Base-by-base conservation (phyloP, 2,329 filamentous ascomycete species). In the Penicillium brevicompactum region DNA sequence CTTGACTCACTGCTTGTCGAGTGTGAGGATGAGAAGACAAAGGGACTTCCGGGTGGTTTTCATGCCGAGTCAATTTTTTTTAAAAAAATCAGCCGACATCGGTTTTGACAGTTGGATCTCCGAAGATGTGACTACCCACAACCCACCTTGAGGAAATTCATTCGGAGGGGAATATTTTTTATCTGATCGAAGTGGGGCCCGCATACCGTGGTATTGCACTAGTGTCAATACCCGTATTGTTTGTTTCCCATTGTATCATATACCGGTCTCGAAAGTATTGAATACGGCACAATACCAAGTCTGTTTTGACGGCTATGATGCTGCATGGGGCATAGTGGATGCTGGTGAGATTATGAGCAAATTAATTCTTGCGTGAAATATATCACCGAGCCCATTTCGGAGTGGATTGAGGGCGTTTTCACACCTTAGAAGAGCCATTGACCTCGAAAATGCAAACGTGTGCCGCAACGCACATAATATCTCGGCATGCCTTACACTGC, bases 11-110 rank as follows among this genome's bases (percentile, higher is more conserved):
- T 9, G 22, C 16, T 43, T 43, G 34, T 32, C 52, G 52, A 59
- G 45, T 49, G 40, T 50, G 41, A 50, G 40, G 32, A 21, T 41
- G 40, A 32, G 22, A 45, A 32, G 34, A 14, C 24, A 21, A 13
- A 21, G 52, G 34, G 47, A 11, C 11, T 43, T 22, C 32, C 41
- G 52, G 52, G 22, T 55, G 52, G 45, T 55, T 41, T 41, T 41
- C 47, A 37, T 46, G 24, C 47, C 41, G 47, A 32, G 18, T 18
- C 31, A 13, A 45, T 16, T 57, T 46, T 45, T 32, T 7, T 10
- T 2, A 14, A n/a, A 37, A 37, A n/a, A 37, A 50, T 55, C 49
- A 57, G 38, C 56, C 58, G 58, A 61, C 53, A 57, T 61, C 58
- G 58, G 50, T 59, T 49, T 50, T 37, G 38, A 42, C 45, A 22